phyloP scores from a whole-genome alignment of 139 green algal genomes.

The Nannochloris sp. region DNA sequence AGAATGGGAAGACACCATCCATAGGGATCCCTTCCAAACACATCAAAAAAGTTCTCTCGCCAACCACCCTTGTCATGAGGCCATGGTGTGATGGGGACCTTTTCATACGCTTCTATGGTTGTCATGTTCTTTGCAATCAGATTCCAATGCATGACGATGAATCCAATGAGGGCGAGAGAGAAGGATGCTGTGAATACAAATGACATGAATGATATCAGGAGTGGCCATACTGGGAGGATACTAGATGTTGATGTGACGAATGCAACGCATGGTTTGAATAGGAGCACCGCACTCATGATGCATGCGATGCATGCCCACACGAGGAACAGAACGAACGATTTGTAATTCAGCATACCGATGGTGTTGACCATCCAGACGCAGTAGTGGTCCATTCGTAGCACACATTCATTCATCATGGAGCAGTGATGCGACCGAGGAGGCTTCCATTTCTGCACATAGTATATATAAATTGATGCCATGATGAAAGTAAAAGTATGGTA shows the following conservation, averaged over 20 bases:
- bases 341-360: slow-evolving; percentile 92
- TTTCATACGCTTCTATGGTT: slow-evolving; percentile 89
- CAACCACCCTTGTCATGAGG: slow-evolving; percentile 54
- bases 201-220: slow-evolving; percentile 30
- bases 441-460: slow-evolving; percentile 63
- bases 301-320: slow-evolving; percentile 51
- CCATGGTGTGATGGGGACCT: slow-evolving; percentile 57
- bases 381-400: slow-evolving; percentile 89
- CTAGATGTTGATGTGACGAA: slow-evolving; percentile 38
- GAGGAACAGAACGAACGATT: slow-evolving; percentile 91
- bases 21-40: slow-evolving; percentile 52
- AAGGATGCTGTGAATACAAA: slow-evolving; percentile 49
- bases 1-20: slow-evolving; percentile 50
- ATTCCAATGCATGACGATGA: slow-evolving; percentile 69
- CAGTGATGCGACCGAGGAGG: slow-evolving; percentile 85
- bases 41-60: slow-evolving; percentile 55
- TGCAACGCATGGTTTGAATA: slow-evolving; percentile 32
- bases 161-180: slow-evolving; percentile 49
- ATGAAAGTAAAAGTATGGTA: slow-evolving; percentile 5
- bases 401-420: slow-evolving; percentile 72
- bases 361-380: slow-evolving; percentile 84
- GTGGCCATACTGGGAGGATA: neutral
- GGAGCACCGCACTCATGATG: slow-evolving; percentile 16
- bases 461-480: slow-evolving; percentile 4
- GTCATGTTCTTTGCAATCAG: slow-evolving; percentile 53